These are phyloP conservation scores for Curvularia verruculosa DNA, from an alignment of 2,329 filamentous ascomycete genomes.

Conservation along the genomic window DNA sequence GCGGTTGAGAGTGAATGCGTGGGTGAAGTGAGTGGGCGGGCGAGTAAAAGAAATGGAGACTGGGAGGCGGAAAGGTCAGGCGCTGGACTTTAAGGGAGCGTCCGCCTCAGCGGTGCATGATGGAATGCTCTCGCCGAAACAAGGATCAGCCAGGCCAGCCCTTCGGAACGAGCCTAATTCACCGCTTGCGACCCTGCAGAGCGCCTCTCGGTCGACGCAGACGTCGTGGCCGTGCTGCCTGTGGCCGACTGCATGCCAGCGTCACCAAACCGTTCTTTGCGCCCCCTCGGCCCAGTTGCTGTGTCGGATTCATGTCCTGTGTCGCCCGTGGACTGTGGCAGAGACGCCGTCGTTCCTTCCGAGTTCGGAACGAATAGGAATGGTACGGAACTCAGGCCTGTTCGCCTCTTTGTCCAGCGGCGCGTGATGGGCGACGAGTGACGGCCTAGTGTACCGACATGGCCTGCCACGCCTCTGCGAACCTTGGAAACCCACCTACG, in stretches of 20 bases:
- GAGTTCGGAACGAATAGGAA: slow-evolving; percentile 25
- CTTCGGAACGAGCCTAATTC: slow-evolving; percentile 27
- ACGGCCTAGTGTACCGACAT: slow-evolving; percentile 1
- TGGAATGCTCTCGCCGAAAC: slow-evolving; percentile 29
- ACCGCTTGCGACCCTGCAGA: slow-evolving; percentile 19
- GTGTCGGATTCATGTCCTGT: slow-evolving; percentile 1
- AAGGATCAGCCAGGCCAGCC: slow-evolving; percentile 23
- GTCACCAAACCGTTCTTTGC: slow-evolving; percentile 4
- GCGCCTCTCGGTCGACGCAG: slow-evolving; percentile 3
- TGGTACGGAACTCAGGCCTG: slow-evolving; percentile 11
- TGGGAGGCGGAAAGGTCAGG: slow-evolving; percentile 16
- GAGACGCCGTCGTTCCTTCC: slow-evolving; percentile 17
- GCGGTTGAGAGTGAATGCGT: background rate
- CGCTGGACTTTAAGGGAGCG: slow-evolving; percentile 17
- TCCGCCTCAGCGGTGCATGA: slow-evolving; percentile 22
- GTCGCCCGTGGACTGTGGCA: background rate
- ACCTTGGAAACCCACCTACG: background rate
- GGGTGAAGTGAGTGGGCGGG: background rate
- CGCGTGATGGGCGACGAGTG: slow-evolving; percentile 13
- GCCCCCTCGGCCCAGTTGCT: slow-evolving; percentile 8
- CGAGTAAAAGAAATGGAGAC: slow-evolving; percentile 5
- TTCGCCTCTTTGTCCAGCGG: background rate
- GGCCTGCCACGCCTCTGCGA: background rate
- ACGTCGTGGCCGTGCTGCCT: background rate
- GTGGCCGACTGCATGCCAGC: slow-evolving; percentile 6